Evolutionary conservation across 1,284 basidiomycete genomes (phyloP).

Genomic region (Melampsora larici-populina): DNA sequence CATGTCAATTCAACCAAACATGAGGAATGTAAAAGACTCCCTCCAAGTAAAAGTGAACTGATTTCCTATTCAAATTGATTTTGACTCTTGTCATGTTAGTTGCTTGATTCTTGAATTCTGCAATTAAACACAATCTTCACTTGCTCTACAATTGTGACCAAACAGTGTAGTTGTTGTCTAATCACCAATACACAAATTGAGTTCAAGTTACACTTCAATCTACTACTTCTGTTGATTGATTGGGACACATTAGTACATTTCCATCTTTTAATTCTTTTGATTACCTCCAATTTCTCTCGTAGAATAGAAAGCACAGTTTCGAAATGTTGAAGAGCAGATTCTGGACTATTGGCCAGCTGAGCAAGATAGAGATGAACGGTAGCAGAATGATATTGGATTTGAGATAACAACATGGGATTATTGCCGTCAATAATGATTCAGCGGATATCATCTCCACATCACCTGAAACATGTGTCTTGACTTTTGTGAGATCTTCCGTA

Average conservation of each 20-base stretch:
- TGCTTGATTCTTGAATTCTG: neutral
- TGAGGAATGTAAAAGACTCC: slow-evolving; percentile 23
- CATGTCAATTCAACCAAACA: slow-evolving; percentile 21
- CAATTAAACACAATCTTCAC: neutral
- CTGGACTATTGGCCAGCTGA: too few species aligned
- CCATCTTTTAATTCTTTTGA: too few species aligned
- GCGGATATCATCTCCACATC: slow-evolving; percentile 46
- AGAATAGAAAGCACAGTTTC: too few species aligned
- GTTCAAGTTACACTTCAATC: too few species aligned
- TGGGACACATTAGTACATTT: too few species aligned
- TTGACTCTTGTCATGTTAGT: neutral
- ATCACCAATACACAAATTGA: too few species aligned
- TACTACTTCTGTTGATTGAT: too few species aligned
- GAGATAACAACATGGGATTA: too few species aligned
- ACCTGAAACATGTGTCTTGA: slow-evolving; percentile 12
- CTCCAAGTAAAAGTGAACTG: slow-evolving; percentile 25
- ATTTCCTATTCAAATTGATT: slow-evolving; percentile 9
- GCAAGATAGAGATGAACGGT: too few species aligned
- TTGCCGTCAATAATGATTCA: neutral
- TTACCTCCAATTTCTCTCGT: too few species aligned
- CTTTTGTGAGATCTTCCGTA: neutral
- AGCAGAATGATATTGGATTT: too few species aligned
- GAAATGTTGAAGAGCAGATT: too few species aligned
- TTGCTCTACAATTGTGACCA: slow-evolving; percentile 25
- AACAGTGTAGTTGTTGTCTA: slow-evolving; percentile 20